Evolutionary conservation across 1,284 basidiomycete genomes (phyloP), one percentile per base, ranked within the genome.

Genomic region (Ceratobasidium sp.): DNA sequence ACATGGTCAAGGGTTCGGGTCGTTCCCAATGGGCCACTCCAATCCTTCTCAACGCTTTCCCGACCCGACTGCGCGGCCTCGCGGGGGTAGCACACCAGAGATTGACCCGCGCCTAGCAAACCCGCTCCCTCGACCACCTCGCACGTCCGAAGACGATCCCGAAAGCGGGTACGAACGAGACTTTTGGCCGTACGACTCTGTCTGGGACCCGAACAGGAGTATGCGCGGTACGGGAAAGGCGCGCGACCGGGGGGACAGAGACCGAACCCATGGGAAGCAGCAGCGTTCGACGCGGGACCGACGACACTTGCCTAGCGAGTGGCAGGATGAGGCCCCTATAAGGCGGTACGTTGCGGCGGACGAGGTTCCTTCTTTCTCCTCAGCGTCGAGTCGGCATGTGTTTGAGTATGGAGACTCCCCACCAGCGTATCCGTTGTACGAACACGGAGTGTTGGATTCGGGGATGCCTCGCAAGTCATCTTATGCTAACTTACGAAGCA

Each of bases 371-470:
- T 50, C 48, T 38, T 38, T 76, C 13, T 33, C 33, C 4, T 73
- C 70, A 13, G 70, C 70, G 23, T 73, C 70, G 50, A 76, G 73
- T 57, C 73, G 73, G 26, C 73, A 76, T 66, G 52, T 46, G 33
- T 62, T 52, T 57, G 64, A 44, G 33, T 76, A 66, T 40, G 73
- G 50, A 12, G 73, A 76, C 10, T 76, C 73, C 28, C 73, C 73
- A 1, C 73, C 73, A 5, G 61, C 73, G 7, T 76, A 76, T 65
- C 73, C 73, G 10, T 13, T 76, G 62, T 76, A 76, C 73, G 73
- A 76, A 57, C 73, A 76, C 23, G 70, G 70, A 23, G 23, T 73
- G 38, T 54, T 76, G 48, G 50, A 56, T 38, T 46, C 38, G 12
- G 48, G 42, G 13, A 52, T 74, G 38, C 73, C 73, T 3, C 73